A percentile compares a stretch with the other conserved stretches of the same genome.
Evolutionary conservation across 1,139 yeast genomes (phyloP).

Genomic region (Hansenula lynferdii): DNA sequence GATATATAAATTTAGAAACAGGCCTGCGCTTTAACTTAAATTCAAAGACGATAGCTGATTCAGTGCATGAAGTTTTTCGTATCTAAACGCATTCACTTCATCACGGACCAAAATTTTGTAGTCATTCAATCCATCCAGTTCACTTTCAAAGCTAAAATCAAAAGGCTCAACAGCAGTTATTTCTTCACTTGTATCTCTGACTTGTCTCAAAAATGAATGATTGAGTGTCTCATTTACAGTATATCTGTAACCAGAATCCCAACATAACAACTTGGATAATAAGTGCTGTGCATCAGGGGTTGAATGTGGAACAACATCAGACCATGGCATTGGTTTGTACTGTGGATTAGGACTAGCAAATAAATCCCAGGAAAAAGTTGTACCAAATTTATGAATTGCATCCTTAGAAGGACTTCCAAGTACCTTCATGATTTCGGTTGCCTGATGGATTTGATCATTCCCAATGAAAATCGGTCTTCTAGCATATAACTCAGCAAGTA

Average conservation of each 20-base stretch:
- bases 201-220: slow-evolving; percentile 43
- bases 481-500: slow-evolving; percentile 70
- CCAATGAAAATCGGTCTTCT: slow-evolving; percentile 72
- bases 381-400: slow-evolving; percentile 29
- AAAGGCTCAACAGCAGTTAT: slow-evolving; percentile 41
- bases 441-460: slow-evolving; percentile 58
- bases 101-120: slow-evolving; percentile 40
- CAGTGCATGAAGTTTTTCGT: slow-evolving; percentile 19
- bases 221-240: slow-evolving; percentile 46
- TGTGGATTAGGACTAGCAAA: too few species aligned
- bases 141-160: slow-evolving; percentile 56
- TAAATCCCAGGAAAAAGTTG: too few species aligned
- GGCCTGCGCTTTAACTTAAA: too few species aligned
- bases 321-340: slow-evolving; percentile 40
- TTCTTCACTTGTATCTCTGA: slow-evolving; percentile 49
- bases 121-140: slow-evolving; percentile 31
- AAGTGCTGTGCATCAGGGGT: slow-evolving; percentile 42
- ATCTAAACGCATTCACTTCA: slow-evolving; percentile 38
- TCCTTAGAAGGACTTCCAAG: slow-evolving; percentile 56
- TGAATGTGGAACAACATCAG: slow-evolving; percentile 54
- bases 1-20: too few species aligned
- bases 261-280: slow-evolving; percentile 45
- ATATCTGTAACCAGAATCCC: slow-evolving; percentile 51
- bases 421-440: slow-evolving; percentile 55
- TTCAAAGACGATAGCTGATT: too few species aligned